These are phyloP conservation scores for Microdochium nivale DNA, from an alignment of 2,329 filamentous ascomycete species.

Conservation along the genomic window DNA sequence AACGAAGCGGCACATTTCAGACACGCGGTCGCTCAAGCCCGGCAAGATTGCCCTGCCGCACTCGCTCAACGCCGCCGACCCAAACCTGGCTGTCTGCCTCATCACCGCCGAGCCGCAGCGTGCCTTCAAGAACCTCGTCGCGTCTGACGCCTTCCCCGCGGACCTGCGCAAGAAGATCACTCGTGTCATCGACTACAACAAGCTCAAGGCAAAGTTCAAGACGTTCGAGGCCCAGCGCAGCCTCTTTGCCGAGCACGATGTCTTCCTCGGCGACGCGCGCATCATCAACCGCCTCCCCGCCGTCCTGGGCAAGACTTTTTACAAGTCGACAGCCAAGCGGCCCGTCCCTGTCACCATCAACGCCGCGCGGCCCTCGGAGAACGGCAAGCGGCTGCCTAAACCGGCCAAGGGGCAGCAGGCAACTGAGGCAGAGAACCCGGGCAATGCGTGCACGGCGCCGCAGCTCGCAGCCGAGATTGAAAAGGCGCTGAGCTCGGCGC, in stretches of 20 bases:
- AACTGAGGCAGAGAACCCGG: conserved; percentile 25
- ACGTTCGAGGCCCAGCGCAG: conserved; percentile 82
- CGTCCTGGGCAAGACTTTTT: conserved; percentile 85
- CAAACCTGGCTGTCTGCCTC: conserved; percentile 55
- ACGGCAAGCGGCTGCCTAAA: conserved; percentile 46
- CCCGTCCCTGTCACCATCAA: conserved; percentile 74
- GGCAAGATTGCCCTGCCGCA: conserved; percentile 74
- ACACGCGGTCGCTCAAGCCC: conserved; percentile 75
- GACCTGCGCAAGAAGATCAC: conserved; percentile 60
- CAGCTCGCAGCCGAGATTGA: conserved; percentile 75
- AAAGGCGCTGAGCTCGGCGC: conserved; percentile 65
- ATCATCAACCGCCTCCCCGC: conserved; percentile 68
- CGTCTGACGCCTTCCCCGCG: conserved; percentile 61
- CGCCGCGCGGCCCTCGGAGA: conserved; percentile 50
- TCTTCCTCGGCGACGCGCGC: conserved; percentile 89
- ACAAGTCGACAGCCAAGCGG: conserved; percentile 72
- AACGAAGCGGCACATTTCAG: conserved; percentile 57
- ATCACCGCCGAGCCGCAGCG: conserved; percentile 78
- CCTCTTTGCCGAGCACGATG: conserved; percentile 76
- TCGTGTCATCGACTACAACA: conserved; percentile 71
- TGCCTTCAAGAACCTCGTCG: conserved; percentile 82
- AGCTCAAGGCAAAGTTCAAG: conserved; percentile 76
- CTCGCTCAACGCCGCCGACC: conserved; percentile 51
- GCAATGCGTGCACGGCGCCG: conserved; percentile 44
- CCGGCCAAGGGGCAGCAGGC: conserved; percentile 47